Evolutionary conservation across 2,329 filamentous ascomycete species (phyloP).

Genomic region (Ophiostoma populinum): DNA sequence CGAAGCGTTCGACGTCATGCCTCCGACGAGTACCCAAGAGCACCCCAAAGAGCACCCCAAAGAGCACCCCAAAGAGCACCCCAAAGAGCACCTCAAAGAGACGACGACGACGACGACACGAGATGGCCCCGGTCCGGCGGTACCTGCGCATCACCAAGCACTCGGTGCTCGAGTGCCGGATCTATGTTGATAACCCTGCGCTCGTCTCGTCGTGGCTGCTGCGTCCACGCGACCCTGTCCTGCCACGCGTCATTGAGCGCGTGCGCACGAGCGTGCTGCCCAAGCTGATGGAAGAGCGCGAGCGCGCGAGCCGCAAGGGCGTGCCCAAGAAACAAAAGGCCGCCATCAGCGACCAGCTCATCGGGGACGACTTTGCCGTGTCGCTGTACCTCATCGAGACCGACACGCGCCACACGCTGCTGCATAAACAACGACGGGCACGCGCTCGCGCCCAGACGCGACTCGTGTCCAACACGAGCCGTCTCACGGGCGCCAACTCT

Average conservation of each 20-base stretch:
- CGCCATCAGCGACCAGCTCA: constrained; percentile 72
- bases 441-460: constrained; percentile 35
- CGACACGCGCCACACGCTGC: constrained; percentile 65
- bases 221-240: constrained; percentile 54
- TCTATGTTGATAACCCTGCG: constrained; percentile 84
- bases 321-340: constrained; percentile 49
- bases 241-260: constrained; percentile 69
- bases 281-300: constrained; percentile 77
- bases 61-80: too few relatives aligned
- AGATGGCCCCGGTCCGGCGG: constrained; percentile 73
- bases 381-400: constrained; percentile 85
- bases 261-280: constrained; percentile 76
- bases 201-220: constrained; percentile 73
- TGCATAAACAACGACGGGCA: constrained; percentile 73
- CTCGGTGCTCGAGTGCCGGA: constrained; percentile 89
- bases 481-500: constrained; percentile 38
- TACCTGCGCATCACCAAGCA: constrained; percentile 86
- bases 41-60: not conserved
- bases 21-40: not conserved
- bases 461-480: constrained; percentile 44
- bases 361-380: constrained; percentile 84
- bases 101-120: too few relatives aligned
- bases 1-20: constrained; percentile 3
- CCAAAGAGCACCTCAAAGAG: too few relatives aligned
- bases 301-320: constrained; percentile 41